A percentile compares a stretch with the other conserved stretches of the same genome.
phyloP scores from a whole-genome alignment of 1,284 basidiomycete species.

The Ustanciosporium gigantosporum region DNA sequence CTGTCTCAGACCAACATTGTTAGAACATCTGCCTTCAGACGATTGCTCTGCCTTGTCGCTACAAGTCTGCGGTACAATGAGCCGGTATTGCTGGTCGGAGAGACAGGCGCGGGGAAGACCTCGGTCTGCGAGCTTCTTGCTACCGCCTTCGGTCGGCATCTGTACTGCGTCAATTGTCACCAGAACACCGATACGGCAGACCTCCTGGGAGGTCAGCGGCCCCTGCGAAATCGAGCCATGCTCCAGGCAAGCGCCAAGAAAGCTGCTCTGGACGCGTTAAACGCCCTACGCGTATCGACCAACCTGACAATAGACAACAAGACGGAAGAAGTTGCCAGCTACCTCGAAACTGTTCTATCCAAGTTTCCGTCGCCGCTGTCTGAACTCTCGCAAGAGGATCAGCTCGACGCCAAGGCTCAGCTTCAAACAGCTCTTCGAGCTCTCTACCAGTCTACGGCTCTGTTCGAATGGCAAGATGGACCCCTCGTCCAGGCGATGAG shows the following conservation, averaged over 20 bases:
- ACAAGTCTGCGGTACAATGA: constrained; percentile 87
- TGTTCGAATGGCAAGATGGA: constrained; percentile 97
- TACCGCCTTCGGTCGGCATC: constrained; percentile 68
- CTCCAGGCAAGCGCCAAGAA: constrained; percentile 61
- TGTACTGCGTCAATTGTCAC: constrained; percentile 89
- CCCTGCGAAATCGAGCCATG: constrained; percentile 76
- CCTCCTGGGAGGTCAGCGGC: constrained; percentile 89
- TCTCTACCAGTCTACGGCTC: constrained; percentile 66
- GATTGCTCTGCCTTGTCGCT: constrained; percentile 81
- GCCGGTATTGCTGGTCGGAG: constrained; percentile 94
- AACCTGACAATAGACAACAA: constrained; percentile 11
- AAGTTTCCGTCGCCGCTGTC: constrained; percentile 8
- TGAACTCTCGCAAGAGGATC: constrained; percentile 3
- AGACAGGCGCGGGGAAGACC: constrained; percentile 97
- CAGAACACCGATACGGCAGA: constrained; percentile 99
- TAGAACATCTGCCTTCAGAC: constrained; percentile 91
- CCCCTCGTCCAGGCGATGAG: constrained; percentile 92
- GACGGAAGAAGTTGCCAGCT: constrained; percentile 29
- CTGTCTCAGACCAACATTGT: constrained; percentile 67
- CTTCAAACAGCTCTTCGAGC: constrained; percentile 64
- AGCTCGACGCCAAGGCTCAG: constrained; percentile 1
- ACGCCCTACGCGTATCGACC: constrained; percentile 14
- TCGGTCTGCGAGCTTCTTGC: constrained; percentile 92
- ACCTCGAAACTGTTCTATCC: constrained; percentile 11
- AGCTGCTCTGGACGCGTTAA: constrained; percentile 52